Evolutionary conservation across 768 basidiomycete species (phyloP), one percentile per base, ranked within the genome.

Genomic region (Mrakia gelida): DNA sequence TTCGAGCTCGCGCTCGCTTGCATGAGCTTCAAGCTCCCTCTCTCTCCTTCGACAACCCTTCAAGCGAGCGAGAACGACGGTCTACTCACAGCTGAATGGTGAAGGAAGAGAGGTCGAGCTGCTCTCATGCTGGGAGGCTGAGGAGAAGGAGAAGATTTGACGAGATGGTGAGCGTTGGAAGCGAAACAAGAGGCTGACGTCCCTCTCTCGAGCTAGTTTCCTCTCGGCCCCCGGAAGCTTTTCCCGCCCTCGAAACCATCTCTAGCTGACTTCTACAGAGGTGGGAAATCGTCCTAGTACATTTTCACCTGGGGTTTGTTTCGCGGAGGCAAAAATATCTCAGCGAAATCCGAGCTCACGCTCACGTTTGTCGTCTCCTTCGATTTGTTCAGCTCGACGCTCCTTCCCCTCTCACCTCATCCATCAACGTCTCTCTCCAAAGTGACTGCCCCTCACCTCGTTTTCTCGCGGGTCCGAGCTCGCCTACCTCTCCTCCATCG

Each of bases 61-160:
- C 15, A 21, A n/a, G 8, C 38, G 10, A 68, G 65, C 16, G 18
- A 1, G 16, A 23, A 38, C 2, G 16, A 13, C 1, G 21, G 10
- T 38, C 4, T 38, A 70, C 67, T 70, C 67, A 70, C 67, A 10
- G 67, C 67, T 38, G 67, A 70, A 38, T 70, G 67, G 23, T 70
- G 67, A 9, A 70, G 67, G 13, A 70, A 70, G 34, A 70, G 67
- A 18, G 67, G 67, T 45, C 67, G 34, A 41, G 41, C 23, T 26
- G 67, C 8, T n/a, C 67, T 70, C 67, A 70, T 70, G 34, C 18
- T 43, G 30, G 34, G 11, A 28, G 28, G 28, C 5, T 0, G 30
- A 8, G 7, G 63, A 18, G 28, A 18, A 65, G n/a, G 5, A 4
- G 62, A 30, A 38, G 59, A 59, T n/a, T 34, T 1, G 41, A n/a